These are phyloP conservation scores for Botrytis fragariae DNA, from an alignment of 2,329 filamentous ascomycete genomes.

Conservation along the genomic window DNA sequence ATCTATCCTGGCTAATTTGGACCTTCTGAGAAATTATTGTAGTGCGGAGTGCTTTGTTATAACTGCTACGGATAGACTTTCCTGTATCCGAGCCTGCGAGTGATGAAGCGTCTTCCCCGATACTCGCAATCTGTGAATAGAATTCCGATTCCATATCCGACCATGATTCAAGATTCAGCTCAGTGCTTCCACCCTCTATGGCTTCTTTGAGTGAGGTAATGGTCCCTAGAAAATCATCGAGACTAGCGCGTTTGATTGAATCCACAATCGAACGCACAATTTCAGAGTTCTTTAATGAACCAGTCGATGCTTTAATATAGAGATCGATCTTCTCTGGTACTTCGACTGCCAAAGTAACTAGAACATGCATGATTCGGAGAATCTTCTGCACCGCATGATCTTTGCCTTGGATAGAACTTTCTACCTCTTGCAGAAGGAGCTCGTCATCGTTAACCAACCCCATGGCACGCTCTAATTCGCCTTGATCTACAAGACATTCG, in stretches of 20 bases:
- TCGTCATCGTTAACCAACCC: conserved; percentile 59
- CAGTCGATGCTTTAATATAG: conserved; percentile 60
- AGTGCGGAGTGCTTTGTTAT: conserved; percentile 69
- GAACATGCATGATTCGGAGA: conserved; percentile 49
- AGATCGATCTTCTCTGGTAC: conserved; percentile 43
- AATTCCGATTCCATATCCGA: conserved; percentile 33
- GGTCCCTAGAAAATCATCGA: conserved; percentile 47
- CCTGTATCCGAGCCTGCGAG: conserved; percentile 46
- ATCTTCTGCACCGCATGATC: conserved; percentile 45
- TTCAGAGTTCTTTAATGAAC: conserved; percentile 51
- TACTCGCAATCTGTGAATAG: conserved; percentile 25
- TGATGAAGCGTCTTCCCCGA: conserved; percentile 47
- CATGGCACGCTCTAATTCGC: conserved; percentile 46
- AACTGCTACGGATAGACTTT: conserved; percentile 65
- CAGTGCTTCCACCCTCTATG: conserved; percentile 28
- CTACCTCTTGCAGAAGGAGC: conserved; percentile 49
- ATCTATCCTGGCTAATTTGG: conserved; percentile 72
- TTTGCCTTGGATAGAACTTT: conserved; percentile 36
- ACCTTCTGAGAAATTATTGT: conserved; percentile 81
- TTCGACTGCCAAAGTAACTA: conserved; percentile 37
- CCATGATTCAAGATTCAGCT: conserved; percentile 34
- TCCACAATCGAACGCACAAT: conserved; percentile 46
- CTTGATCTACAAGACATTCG: conserved; percentile 47
- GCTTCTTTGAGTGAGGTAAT: conserved; percentile 44
- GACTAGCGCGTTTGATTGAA: conserved; percentile 59